Percentiles rank a stretch among this genome's conserved stretches.
These are phyloP conservation scores for Extremus antarcticus DNA, from an alignment of 495 filamentous ascomycete genomes.

Conservation along the genomic window DNA sequence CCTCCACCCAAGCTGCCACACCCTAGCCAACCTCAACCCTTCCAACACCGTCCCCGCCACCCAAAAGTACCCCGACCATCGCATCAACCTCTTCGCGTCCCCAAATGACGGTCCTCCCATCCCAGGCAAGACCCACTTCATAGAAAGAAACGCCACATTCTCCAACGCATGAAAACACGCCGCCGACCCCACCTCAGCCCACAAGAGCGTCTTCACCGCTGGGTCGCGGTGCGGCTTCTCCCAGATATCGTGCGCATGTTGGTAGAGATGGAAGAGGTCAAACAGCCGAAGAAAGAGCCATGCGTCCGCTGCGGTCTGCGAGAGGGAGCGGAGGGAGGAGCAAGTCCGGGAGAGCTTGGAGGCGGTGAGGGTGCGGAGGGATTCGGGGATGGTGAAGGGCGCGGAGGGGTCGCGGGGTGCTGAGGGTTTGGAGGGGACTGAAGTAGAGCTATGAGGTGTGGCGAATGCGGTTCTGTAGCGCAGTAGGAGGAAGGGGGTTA, in stretches of 20 bases:
- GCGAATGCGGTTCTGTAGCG: conserved; percentile 27
- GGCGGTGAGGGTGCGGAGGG: conserved; percentile 33
- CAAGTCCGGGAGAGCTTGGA: conserved; percentile 16
- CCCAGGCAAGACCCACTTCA: conserved; percentile 54
- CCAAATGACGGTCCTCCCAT: too few relatives aligned
- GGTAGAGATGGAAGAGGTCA: conserved; percentile 67
- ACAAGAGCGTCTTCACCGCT: conserved; percentile 42
- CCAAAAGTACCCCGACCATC: conserved; percentile 76
- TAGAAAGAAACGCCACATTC: conserved; percentile 68
- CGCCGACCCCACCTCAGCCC: conserved; percentile 57
- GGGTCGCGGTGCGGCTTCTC: conserved; percentile 24
- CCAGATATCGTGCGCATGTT: conserved; percentile 42
- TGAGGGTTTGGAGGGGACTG: conserved; percentile 4
- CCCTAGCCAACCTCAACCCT: conserved; percentile 50
- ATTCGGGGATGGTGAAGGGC: conserved; percentile 20
- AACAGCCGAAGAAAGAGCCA: conserved; percentile 68
- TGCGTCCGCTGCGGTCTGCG: conserved; percentile 47
- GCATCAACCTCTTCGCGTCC: conserved; percentile 44
- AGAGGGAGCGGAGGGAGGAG: conserved; percentile 36
- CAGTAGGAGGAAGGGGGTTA: conserved; percentile 4
- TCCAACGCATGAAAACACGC: conserved; percentile 67
- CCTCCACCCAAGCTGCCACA: conserved; percentile 34
- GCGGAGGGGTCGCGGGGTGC: conserved; percentile 29
- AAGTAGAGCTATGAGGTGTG: neutral
- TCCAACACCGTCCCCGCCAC: conserved; percentile 65